Base-by-base conservation (phyloP, 805 yeast species). In the Wickerhamomyces subpelliculosus region DNA sequence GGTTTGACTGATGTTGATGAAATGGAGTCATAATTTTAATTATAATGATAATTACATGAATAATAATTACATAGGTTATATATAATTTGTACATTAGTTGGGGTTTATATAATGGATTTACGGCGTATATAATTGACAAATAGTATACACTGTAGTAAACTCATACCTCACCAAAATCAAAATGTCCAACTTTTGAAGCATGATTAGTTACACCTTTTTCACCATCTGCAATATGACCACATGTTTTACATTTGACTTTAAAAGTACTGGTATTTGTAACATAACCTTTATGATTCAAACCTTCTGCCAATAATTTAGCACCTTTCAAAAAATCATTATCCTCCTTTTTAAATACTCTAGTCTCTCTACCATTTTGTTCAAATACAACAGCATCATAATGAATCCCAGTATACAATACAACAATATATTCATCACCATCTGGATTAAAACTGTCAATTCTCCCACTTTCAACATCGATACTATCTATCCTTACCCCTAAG, bases 361-460 rank as follows among this genome's bases (percentile, higher is more conserved):
- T 43, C 46, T 72, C 78, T 3, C 51, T 41, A 1, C 44, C 50
- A 18, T 54, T 55, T 18, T 57, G 59, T 13, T 52, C 42, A 26
- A 67, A 57, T n/a, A 69, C 74, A 25, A 77, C 64, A 1, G 79
- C 63, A 54, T 84, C 93, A 54, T 82, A 84, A 58, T 84, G 94
- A 35, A 83, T 72, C 0, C 93, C 93, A 28, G 73, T 70, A 51
- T 82, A 84, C 9, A 79, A 58, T 17, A 84, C 60, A 13, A 74
- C 59, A n/a, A 78, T 68, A 49, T 71, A 78, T 5, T 54, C 54
- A 1, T 51, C 45, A 4, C 62, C 61, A 1, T 47, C 42, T n/a
- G 49, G 37, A 34, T 65, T 66, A 55, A 82, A 83, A 25, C 62
- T 62, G 46, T 81, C 82, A 27, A 72, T 55, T 20, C 75, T 64